Conservation (phyloP, 2,329 filamentous ascomycete species). For the Tolypocladium guangdongense region DNA sequence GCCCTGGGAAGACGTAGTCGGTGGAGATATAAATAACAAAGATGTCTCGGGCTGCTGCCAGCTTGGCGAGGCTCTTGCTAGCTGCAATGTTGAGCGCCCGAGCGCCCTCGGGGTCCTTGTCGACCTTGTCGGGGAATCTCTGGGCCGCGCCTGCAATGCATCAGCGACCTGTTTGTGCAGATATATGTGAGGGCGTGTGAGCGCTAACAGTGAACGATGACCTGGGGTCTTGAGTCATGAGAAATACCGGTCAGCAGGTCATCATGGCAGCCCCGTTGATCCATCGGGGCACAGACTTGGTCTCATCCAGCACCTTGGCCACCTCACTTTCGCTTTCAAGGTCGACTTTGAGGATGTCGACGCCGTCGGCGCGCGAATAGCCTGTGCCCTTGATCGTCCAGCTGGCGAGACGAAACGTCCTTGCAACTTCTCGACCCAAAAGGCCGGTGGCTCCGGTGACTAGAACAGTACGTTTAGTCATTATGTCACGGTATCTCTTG, state of each 20-base stretch:
- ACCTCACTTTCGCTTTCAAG: constrained; percentile 36
- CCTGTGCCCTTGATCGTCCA: constrained; percentile 69
- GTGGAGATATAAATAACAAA: constrained; percentile 71
- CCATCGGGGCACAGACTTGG: constrained; percentile 34
- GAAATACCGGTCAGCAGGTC: background rate
- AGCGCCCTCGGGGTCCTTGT: constrained; percentile 66
- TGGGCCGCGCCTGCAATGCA: constrained; percentile 62
- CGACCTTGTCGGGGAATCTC: constrained; percentile 77
- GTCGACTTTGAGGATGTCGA: constrained; percentile 52
- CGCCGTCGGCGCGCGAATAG: constrained; percentile 61
- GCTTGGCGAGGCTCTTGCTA: constrained; percentile 52
- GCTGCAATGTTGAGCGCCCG: constrained; percentile 64
- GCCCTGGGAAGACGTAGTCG: constrained; percentile 69
- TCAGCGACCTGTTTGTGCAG: background rate
- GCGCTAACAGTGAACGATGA: constrained; percentile 69
- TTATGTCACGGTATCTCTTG: constrained; percentile 4
- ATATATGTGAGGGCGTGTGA: background rate
- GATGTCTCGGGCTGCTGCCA: constrained; percentile 50
- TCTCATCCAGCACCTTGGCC: constrained; percentile 36
- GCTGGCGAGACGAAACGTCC: constrained; percentile 47
- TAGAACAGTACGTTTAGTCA: constrained; percentile 41
- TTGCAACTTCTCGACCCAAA: constrained; percentile 67
- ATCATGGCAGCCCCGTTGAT: background rate
- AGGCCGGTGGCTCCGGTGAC: constrained; percentile 80
- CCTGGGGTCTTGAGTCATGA: constrained; percentile 47